Base-by-base conservation (phyloP, 805 yeast species). In the Suhomyces emberorum region DNA sequence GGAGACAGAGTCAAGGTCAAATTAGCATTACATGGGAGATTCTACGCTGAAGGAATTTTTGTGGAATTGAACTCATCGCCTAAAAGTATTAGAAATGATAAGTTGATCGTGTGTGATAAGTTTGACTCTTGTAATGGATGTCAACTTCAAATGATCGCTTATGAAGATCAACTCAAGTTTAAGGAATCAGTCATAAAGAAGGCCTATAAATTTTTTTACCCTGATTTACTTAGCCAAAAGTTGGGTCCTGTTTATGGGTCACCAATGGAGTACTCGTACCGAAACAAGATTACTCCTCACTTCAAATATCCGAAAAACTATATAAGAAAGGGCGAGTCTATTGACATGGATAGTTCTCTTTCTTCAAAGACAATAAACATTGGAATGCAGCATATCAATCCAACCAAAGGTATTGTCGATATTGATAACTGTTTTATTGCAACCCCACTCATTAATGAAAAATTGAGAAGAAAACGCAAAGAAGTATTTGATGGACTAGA, bases 231-330 rank as follows among this genome's bases (percentile, higher is more conserved):
- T 16, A 15, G 22, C 12, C 27, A 35, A 3, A 34, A 39, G 3
- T 49, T 65, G 35, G 67, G 67, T 2, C 11, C 20, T 1, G 63
- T 64, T 4, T 35, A 48, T 4, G 61, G 54, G 9, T 63, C 70
- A 2, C 72, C 72, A 3, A 44, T 55, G 48, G 64, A 66, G 40
- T 64, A 54, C 34, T 51, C 57, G 7, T 69, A 69, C 41, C 43
- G 74, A 35, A 60, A 70, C 3, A 69, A 69, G 33, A 42, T 69
- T 12, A 68, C 72, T 0, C 74, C 74, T 4, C 73, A 68, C 40
- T 59, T 53, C 29, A 39, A 44, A 3, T 28, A 45, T 12, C 51
- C 48, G 7, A 49, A 42, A 25, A 37, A 39, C 15, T 32, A 21
- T 17, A 11, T 25, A 23, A 7, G 11, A 34, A 28, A 11, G 23